These are phyloP conservation scores for Linum usitatissimum DNA, from an alignment of 345 rosid genomes.

Conservation along the genomic window DNA sequence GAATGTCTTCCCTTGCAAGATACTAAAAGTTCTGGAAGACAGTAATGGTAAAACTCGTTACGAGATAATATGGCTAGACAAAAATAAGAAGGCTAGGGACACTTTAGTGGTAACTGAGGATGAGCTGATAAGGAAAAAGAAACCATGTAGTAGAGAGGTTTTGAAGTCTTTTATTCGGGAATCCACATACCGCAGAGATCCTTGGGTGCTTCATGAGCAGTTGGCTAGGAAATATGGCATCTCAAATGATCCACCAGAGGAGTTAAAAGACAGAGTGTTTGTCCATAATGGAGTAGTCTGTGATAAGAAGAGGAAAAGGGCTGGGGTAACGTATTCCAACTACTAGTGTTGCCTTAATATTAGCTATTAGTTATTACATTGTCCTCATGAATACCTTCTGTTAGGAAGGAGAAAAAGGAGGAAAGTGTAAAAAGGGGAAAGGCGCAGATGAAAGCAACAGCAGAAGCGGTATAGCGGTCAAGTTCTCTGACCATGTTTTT, in stretches of 20 bases:
- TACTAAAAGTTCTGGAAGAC: constrained; percentile 38
- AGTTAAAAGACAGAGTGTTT: constrained; percentile 39
- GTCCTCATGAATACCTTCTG: constrained; percentile 11
- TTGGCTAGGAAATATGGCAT: constrained; percentile 58
- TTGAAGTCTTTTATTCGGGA: constrained; percentile 88
- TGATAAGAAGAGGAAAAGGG: constrained; percentile 30
- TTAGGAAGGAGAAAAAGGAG: constrained; percentile 42
- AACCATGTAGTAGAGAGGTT: constrained; percentile 61
- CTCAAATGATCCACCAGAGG: constrained; percentile 55
- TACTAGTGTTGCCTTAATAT: neutral
- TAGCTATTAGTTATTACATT: constrained; percentile 6
- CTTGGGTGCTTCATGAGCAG: constrained; percentile 77
- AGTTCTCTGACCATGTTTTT: neutral
- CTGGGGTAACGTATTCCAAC: constrained; percentile 13
- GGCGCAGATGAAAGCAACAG: constrained; percentile 28
- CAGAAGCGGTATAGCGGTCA: constrained; percentile 18
- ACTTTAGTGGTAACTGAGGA: constrained; percentile 38
- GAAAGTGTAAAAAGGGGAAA: constrained; percentile 51
- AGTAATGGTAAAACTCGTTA: constrained; percentile 32
- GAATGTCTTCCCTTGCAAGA: constrained; percentile 48
- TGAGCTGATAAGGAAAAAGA: constrained; percentile 60
- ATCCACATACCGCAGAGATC: constrained; percentile 68
- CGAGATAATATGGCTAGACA: constrained; percentile 66
- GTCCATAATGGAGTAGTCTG: constrained; percentile 57
- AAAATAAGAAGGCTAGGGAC: constrained; percentile 39